These are phyloP conservation scores for Chaetomiaceae sp. DNA, from an alignment of 2,329 filamentous ascomycete genomes.

Conservation along the genomic window DNA sequence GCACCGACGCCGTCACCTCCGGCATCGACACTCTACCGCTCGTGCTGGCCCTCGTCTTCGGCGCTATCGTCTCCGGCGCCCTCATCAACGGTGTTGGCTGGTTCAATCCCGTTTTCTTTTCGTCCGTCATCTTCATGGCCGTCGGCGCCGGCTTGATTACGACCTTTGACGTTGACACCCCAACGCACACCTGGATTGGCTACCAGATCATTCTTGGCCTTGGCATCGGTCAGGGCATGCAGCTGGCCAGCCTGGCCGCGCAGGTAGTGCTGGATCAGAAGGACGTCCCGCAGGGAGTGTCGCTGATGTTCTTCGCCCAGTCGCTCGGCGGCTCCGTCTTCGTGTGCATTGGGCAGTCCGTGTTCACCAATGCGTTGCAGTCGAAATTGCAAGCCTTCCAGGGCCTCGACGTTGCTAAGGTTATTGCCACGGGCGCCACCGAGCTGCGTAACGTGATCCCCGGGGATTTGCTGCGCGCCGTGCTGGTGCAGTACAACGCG, in stretches of 20 bases:
- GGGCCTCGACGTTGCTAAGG: too few species aligned
- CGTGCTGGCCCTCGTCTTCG: not conserved
- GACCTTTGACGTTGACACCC: not conserved
- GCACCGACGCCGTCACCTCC: not conserved
- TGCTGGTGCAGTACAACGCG: too few species aligned
- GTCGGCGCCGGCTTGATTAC: not conserved
- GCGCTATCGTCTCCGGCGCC: not conserved
- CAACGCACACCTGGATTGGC: not conserved
- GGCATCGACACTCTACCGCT: not conserved
- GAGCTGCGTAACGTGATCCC: too few species aligned
- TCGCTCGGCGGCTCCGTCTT: not conserved
- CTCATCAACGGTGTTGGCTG: not conserved
- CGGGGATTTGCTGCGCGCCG: too few species aligned
- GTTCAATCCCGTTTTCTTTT: not conserved
- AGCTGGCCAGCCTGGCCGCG: not conserved
- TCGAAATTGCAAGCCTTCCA: too few species aligned
- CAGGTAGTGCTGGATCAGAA: not conserved
- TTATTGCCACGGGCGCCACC: too few species aligned
- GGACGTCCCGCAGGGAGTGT: not conserved
- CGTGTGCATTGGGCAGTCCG: not conserved
- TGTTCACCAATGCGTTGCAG: not conserved
- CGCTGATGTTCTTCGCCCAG: not conserved
- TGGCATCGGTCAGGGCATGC: not conserved
- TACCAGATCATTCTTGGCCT: not conserved
- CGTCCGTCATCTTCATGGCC: not conserved